Percentiles rank a stretch among this genome's conserved stretches.
phyloP scores from a whole-genome alignment of 2,329 filamentous ascomycete genomes.

The Fusarium sp. region DNA sequence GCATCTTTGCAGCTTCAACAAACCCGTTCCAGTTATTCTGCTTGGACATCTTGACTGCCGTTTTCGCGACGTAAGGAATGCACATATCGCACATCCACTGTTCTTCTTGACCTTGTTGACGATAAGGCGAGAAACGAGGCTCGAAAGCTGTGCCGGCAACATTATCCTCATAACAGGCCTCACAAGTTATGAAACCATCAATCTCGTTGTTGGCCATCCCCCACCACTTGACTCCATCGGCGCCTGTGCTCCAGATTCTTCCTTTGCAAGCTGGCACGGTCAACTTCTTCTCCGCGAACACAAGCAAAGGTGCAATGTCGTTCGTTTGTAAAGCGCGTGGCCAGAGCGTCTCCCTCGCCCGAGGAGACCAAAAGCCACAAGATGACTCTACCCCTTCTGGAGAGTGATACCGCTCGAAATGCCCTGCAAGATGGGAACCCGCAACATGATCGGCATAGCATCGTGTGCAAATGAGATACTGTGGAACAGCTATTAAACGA shows the following conservation, averaged over 20 bases:
- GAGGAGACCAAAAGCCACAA: conserved; percentile 49
- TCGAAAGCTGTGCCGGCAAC: conserved; percentile 50
- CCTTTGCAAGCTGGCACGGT: conserved; percentile 51
- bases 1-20: conserved; percentile 35
- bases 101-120: conserved; percentile 44
- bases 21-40: conserved; percentile 51
- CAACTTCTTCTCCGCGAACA: conserved; percentile 49
- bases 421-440: conserved; percentile 44
- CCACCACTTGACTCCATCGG: conserved; percentile 52
- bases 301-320: conserved; percentile 42
- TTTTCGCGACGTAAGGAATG: conserved; percentile 44
- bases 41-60: conserved; percentile 34
- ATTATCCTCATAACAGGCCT: conserved; percentile 55
- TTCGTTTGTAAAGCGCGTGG: conserved; percentile 48
- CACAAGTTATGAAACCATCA: conserved; percentile 53
- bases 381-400: conserved; percentile 49
- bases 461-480: conserved; percentile 56
- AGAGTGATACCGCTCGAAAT: conserved; percentile 49
- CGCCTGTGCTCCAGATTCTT: conserved; percentile 21
- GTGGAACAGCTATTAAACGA: conserved; percentile 42
- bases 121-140: conserved; percentile 45
- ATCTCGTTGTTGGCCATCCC: conserved; percentile 48
- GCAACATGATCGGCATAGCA: conserved; percentile 57
- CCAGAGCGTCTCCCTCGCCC: conserved; percentile 53
- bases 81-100: conserved; percentile 53